A percentile compares a stretch with the other conserved stretches of the same genome.
These are phyloP conservation scores for Jimgerdemannia flammicorona DNA, from an alignment of 192 early-diverging fungal species.

Conservation along the genomic window DNA sequence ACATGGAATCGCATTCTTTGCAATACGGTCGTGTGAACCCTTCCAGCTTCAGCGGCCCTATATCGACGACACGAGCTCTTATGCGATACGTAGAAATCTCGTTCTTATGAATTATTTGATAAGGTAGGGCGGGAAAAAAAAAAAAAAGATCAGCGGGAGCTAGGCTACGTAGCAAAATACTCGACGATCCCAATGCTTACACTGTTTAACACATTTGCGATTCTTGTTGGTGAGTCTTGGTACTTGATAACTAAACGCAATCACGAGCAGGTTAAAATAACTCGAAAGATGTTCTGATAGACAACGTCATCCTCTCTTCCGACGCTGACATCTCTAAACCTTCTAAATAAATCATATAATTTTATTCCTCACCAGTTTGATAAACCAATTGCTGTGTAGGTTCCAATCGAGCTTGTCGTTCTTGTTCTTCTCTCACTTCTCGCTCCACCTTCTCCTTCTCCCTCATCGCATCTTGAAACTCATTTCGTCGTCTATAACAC, in stretches of 20 bases:
- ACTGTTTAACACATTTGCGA: background rate
- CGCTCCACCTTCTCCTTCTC: background rate
- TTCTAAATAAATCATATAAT: background rate
- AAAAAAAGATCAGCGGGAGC: background rate
- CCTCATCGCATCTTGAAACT: background rate
- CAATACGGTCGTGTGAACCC: background rate
- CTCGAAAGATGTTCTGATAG: too few species aligned
- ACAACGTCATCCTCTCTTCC: too few species aligned
- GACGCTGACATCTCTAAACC: too few species aligned
- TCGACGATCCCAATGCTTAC: background rate
- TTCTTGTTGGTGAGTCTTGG: background rate
- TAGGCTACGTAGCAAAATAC: background rate
- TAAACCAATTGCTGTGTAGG: background rate
- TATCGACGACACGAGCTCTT: background rate
- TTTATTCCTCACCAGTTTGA: background rate
- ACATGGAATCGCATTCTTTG: background rate
- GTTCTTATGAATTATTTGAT: too few species aligned
- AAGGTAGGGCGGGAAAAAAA: too few species aligned
- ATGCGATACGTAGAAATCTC: background rate
- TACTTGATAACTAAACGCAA: background rate
- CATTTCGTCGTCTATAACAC: background rate
- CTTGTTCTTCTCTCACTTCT: background rate
- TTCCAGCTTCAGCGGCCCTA: background rate
- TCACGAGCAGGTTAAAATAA: too few species aligned
- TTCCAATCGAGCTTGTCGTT: background rate